Percentiles rank a stretch among this genome's conserved stretches.
phyloP scores from a whole-genome alignment of 1,284 basidiomycete genomes.

The Bondarzewia mesenterica region DNA sequence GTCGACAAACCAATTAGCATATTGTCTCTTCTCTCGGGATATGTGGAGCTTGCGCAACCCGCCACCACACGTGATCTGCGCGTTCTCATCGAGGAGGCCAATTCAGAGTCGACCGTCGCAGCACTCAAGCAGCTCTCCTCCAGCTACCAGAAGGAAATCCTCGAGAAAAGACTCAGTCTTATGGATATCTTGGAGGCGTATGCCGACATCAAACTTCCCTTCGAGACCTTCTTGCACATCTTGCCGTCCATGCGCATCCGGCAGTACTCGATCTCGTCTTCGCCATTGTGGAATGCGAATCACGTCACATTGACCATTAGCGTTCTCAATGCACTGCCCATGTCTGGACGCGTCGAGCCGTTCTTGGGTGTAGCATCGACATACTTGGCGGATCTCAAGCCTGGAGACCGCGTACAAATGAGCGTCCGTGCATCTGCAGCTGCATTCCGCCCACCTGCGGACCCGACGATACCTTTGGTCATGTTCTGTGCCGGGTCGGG shows the following conservation, averaged over 20 bases:
- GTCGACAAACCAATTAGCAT: background rate
- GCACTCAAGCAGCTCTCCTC: background rate
- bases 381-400: background rate
- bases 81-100: background rate
- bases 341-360: background rate
- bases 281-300: background rate
- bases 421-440: background rate
- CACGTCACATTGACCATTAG: background rate
- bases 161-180: background rate
- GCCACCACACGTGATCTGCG: background rate
- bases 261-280: background rate
- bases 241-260: background rate
- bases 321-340: background rate
- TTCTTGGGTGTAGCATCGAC: background rate
- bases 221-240: background rate
- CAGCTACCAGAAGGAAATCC: background rate
- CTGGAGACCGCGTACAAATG: background rate
- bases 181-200: background rate
- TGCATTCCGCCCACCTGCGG: background rate
- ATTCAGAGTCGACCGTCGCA: background rate
- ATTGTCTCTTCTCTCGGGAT: background rate
- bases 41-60: background rate
- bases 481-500: background rate
- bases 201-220: background rate
- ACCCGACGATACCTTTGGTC: background rate